Percentiles rank a stretch among this genome's conserved stretches.
Conservation (phyloP, 2,329 filamentous ascomycete genomes). For the Colletotrichum sidae region DNA sequence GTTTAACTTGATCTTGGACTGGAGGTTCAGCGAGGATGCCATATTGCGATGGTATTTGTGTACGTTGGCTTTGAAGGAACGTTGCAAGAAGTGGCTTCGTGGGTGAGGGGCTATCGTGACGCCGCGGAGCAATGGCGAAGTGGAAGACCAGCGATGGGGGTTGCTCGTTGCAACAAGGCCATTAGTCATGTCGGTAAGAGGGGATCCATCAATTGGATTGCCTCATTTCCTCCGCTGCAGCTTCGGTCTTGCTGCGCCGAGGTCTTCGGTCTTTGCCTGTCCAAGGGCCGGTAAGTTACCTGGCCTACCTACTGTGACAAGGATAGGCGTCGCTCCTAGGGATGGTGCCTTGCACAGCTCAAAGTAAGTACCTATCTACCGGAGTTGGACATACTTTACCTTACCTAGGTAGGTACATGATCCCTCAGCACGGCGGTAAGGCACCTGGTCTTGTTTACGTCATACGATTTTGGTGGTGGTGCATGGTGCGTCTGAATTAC, state of each 20-base stretch:
- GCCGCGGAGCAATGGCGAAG: background rate
- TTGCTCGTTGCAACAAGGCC: slow-evolving; percentile 13
- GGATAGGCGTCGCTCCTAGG: no score
- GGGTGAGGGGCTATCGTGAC: background rate
- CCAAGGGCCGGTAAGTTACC: no score
- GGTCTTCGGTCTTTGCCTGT: background rate
- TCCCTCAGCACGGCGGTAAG: no score
- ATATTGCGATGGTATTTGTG: slow-evolving; percentile 45
- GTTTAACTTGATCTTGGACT: slow-evolving; percentile 63
- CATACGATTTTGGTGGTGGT: slow-evolving; percentile 3
- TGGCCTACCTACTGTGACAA: no score
- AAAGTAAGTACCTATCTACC: no score
- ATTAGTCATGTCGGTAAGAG: slow-evolving; percentile 27
- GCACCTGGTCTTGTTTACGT: slow-evolving; percentile 17
- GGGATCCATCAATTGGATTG: slow-evolving; percentile 7
- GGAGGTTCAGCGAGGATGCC: slow-evolving; percentile 56
- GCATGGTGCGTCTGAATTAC: background rate
- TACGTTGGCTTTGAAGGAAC: background rate
- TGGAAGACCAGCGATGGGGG: background rate
- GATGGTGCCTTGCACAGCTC: no score
- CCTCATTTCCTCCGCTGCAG: slow-evolving; percentile 12
- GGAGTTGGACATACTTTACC: no score
- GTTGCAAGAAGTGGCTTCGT: background rate
- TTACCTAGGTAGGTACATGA: no score
- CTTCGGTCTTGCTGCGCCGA: slow-evolving; percentile 34